These are phyloP conservation scores for Pseudoperonospora humuli DNA, from an alignment of 352 stramenopile genomes.

Conservation along the genomic window DNA sequence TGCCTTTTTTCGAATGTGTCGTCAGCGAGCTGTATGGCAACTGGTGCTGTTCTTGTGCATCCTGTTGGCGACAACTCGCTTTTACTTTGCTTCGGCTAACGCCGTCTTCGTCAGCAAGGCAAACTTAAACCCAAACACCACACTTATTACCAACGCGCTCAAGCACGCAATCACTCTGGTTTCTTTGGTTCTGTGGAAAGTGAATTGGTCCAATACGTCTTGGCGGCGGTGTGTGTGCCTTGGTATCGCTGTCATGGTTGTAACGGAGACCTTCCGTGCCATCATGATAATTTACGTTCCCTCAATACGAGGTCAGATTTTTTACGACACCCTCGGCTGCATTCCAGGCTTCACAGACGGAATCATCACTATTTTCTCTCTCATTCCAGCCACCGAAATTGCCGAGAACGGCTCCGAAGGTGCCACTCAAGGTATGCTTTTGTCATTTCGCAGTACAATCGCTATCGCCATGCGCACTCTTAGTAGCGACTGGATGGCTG, in stretches of 20 bases:
- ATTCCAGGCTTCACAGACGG: slow-evolving; percentile 50
- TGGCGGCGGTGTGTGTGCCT: slow-evolving; percentile 31
- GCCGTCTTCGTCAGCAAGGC: slow-evolving; percentile 30
- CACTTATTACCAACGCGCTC: slow-evolving; percentile 38
- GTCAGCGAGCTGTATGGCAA: slow-evolving; percentile 71
- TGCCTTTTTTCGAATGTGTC: slow-evolving; percentile 57
- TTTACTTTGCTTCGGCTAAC: slow-evolving; percentile 48
- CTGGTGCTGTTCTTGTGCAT: slow-evolving; percentile 67
- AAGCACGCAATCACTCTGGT: slow-evolving; percentile 45
- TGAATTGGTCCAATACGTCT: slow-evolving; percentile 38
- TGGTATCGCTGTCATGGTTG: slow-evolving; percentile 35
- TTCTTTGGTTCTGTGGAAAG: slow-evolving; percentile 51
- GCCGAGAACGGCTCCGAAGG: slow-evolving; percentile 64
- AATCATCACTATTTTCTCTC: slow-evolving; percentile 63
- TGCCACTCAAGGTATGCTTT: slow-evolving; percentile 52
- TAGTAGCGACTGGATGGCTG: slow-evolving; percentile 38
- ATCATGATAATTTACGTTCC: slow-evolving; percentile 56
- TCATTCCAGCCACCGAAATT: slow-evolving; percentile 60
- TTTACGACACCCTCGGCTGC: slow-evolving; percentile 46
- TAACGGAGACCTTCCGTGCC: slow-evolving; percentile 44
- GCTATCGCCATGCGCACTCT: slow-evolving; percentile 48
- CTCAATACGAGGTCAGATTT: slow-evolving; percentile 24
- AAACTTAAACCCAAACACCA: slow-evolving; percentile 30
- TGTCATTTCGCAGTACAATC: slow-evolving; percentile 54
- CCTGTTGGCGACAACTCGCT: slow-evolving; percentile 39